These are phyloP conservation scores for Pythium vanterpoolii DNA, from an alignment of 352 stramenopile genomes.

Conservation along the genomic window DNA sequence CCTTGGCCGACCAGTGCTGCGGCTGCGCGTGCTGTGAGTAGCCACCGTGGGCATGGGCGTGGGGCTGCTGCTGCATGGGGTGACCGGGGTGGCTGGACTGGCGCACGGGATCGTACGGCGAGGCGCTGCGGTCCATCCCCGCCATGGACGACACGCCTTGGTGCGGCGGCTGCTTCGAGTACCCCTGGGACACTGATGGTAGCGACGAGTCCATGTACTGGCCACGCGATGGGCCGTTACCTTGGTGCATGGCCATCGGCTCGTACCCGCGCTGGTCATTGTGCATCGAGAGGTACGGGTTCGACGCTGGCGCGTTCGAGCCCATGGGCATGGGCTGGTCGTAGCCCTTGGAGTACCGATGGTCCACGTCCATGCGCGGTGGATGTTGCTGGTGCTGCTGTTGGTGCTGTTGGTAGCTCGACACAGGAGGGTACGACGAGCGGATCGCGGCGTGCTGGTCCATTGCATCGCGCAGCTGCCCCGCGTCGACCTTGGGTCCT, in stretches of 20 bases:
- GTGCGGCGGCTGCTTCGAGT: slow-evolving; percentile 30
- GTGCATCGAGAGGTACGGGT: slow-evolving; percentile 76
- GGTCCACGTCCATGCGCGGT: slow-evolving; percentile 59
- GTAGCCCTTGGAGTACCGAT: slow-evolving; percentile 72
- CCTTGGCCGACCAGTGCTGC: slow-evolving; percentile 49
- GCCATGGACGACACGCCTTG: slow-evolving; percentile 18
- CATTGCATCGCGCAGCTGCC: slow-evolving; percentile 33
- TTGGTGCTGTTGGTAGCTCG: slow-evolving; percentile 27
- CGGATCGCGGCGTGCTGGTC: slow-evolving; percentile 41
- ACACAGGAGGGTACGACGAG: slow-evolving; percentile 32
- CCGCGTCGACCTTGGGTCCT: slow-evolving; percentile 41
- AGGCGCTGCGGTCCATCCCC: slow-evolving; percentile 37
- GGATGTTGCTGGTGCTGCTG: slow-evolving; percentile 30
- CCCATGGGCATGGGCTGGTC: slow-evolving; percentile 30
- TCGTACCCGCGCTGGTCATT: slow-evolving; percentile 73
- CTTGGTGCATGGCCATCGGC: slow-evolving; percentile 47
- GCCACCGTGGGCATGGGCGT: slow-evolving; percentile 1
- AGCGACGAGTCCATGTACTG: slow-evolving; percentile 62
- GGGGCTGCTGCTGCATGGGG: slow-evolving; percentile 10
- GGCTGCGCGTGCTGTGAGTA: slow-evolving; percentile 39
- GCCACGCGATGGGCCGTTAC: slow-evolving; percentile 22
- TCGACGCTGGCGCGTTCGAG: slow-evolving; percentile 12
- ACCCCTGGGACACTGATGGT: slow-evolving; percentile 50
- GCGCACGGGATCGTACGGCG: slow-evolving; percentile 22
- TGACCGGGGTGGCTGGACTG: slow-evolving; percentile 12